Base-by-base conservation (phyloP, 371 early-diverging fungal species). In the Circinella umbellata region DNA sequence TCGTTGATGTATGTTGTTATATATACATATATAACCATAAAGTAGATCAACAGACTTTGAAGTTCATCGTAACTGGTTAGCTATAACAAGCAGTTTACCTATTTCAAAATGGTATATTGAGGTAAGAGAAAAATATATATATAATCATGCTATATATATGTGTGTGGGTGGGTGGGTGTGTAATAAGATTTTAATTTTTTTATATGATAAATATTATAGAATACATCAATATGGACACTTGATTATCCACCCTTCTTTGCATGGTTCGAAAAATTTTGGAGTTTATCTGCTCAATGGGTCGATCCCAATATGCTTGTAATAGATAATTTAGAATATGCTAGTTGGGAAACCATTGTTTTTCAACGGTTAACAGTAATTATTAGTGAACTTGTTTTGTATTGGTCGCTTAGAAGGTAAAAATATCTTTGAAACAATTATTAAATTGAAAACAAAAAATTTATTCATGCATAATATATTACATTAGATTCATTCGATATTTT, bases 181-280 rank as follows among this genome's bases (percentile, higher is more conserved):
- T 10, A 39, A 6, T 4, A n/a, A 27, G 27, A 27, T 27, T 27
- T 27, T 27, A 27, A 27, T 27, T 27, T 27, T 27, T 2, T 27
- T 27, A 27, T 27, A 27, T 27, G 27, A 27, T 27, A 27, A 27
- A 27, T 27, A 27, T 27, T 2, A 27, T 76, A 92, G 91, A 85
- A 87, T 64, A 92, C 93, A 37, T 96, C 96, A 59, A 93, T 95
- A 78, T 98, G 99, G 98, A 98, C 99, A 8, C 81, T 95, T 35
- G 99, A 98, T 80, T 98, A 98, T 76, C 99, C 98, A 36, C 99
- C 99, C 48, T 93, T 98, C 76, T 98, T 98, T 79, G 98, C 99
- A 9, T 96, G 94, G 93, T 97, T 97, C 76, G 98, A 98, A 76
- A 94, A 87, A 73, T 61, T 77, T 14, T 80, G 98, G 66, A 86